Evolutionary conservation across 2,329 filamentous ascomycete species (phyloP).

Genomic region (Rugonectria rugulosa): DNA sequence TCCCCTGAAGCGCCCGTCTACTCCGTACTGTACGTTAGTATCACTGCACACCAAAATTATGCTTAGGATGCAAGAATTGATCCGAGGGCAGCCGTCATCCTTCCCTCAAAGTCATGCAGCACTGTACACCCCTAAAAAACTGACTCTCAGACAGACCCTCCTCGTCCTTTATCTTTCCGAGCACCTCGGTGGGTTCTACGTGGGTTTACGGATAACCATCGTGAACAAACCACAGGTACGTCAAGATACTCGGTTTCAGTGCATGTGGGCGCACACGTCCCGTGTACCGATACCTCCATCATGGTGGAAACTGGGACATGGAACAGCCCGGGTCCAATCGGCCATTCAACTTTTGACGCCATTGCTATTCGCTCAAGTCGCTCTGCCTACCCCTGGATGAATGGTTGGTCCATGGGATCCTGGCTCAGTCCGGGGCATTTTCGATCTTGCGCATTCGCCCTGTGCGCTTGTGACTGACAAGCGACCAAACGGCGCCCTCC

Average conservation of each 20-base stretch:
- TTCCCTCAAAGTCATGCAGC: no score
- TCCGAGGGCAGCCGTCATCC: no score
- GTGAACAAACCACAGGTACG: background rate
- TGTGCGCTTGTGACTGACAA: slow-evolving; percentile 16
- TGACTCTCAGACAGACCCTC: no score
- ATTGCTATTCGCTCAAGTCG: slow-evolving; percentile 20
- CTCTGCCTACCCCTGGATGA: slow-evolving; percentile 7
- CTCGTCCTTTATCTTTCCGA: background rate
- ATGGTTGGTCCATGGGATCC: slow-evolving; percentile 5
- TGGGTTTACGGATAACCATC: background rate
- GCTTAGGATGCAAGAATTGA: no score
- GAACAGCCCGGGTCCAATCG: slow-evolving; percentile 9
- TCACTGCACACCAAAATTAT: no score
- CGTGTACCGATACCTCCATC: slow-evolving; percentile 3
- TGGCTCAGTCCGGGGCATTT: slow-evolving; percentile 21
- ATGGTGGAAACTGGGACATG: background rate
- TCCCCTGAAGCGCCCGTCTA: no score
- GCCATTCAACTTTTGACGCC: slow-evolving; percentile 16
- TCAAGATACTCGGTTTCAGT: background rate
- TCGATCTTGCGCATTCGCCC: slow-evolving; percentile 17
- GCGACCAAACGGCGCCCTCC: slow-evolving; percentile 9
- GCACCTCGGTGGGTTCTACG: background rate
- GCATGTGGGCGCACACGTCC: background rate
- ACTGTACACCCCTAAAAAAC: no score
- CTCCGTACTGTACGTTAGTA: no score